phyloP scores from a whole-genome alignment of 1,139 yeast species.

The Debaryomyces sp. region DNA sequence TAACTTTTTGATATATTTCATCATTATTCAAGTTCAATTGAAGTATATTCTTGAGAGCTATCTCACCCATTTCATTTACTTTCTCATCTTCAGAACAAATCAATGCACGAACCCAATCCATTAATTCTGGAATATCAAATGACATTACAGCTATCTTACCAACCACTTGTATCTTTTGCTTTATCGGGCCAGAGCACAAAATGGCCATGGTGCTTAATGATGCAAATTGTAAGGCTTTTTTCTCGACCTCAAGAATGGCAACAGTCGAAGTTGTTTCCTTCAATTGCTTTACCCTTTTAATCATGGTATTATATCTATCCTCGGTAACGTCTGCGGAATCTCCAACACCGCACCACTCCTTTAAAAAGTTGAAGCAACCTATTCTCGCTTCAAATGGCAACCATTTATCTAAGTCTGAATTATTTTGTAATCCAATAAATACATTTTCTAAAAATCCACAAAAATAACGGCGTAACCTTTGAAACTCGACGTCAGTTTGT shows the following conservation, averaged over 20 bases:
- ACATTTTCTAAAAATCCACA: slow-evolving; percentile 76
- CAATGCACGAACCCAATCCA: slow-evolving; percentile 79
- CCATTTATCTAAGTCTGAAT: slow-evolving; percentile 52
- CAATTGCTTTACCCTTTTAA: slow-evolving; percentile 40
- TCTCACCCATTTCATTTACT: slow-evolving; percentile 64
- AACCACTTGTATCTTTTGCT: slow-evolving; percentile 50
- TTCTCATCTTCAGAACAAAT: slow-evolving; percentile 62
- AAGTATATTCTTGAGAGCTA: slow-evolving; percentile 73
- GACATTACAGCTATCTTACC: slow-evolving; percentile 53
- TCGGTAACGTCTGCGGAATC: slow-evolving; percentile 59
- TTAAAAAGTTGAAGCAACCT: slow-evolving; percentile 77
- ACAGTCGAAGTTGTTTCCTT: slow-evolving; percentile 57
- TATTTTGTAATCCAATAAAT: slow-evolving; percentile 53
- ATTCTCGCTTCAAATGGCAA: slow-evolving; percentile 85
- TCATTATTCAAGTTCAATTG: slow-evolving; percentile 57
- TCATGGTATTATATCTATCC: slow-evolving; percentile 70
- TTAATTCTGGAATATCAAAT: slow-evolving; percentile 68
- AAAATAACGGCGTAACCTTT: slow-evolving; percentile 76
- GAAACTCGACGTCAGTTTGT: slow-evolving; percentile 73
- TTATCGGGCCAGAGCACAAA: slow-evolving; percentile 67
- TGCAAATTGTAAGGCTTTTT: slow-evolving; percentile 68
- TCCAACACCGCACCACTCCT: slow-evolving; percentile 96
- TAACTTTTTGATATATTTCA: slow-evolving; percentile 63
- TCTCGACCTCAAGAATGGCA: slow-evolving; percentile 85
- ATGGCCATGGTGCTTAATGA: slow-evolving; percentile 85